Evolutionary conservation across 2,329 filamentous ascomycete genomes (phyloP), one percentile per base, ranked within the genome.

Genomic region (Ceratocystiopsis brevicomis): DNA sequence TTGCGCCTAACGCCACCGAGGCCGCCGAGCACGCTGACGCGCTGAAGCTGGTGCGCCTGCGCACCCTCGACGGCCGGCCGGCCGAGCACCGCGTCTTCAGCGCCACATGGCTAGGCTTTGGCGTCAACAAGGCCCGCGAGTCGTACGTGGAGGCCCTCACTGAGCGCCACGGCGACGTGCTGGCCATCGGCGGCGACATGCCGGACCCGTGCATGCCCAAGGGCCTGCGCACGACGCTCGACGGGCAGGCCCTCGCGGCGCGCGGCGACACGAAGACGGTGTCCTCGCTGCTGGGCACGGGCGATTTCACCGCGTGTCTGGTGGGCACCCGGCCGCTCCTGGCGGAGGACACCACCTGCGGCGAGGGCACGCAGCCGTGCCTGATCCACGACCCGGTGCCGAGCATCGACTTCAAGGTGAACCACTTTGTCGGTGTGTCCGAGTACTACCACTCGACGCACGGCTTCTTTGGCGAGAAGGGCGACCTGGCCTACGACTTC

Each of bases 371-470:
- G 54, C 62, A 78, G 21, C 90, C 92, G 0, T 98, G 90, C 59
- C 65, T 98, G 33, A 67, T 98, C 36, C 84, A 95, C 52, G 87
- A 90, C 1, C 86, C 96, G 56, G 86, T 90, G 1, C 90, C 90
- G 1, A 83, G 85, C 4, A 95, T 98, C 50, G 90, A 98, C 57
- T 98, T 96, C 55, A 80, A 90, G 48, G 78, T 96, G 34, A 98
- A 98, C 53, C 92, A 95, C 58, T 98, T 98, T 54, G 79, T 98
- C 25, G 90, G 90, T 12, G 88, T 98, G 4, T 96, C 88, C 1
- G 90, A 98, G 57, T 98, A 93, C 61, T 98, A 90, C 88, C 90
- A 98, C 59, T 93, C 88, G 0, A 98, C 90, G 0, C 90, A 98
- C 53, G 86, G 90, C 44, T 79, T 96, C 2, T 96, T 98, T 53